phyloP scores from a whole-genome alignment of 768 basidiomycete genomes.

The Lentinula guzmanii region DNA sequence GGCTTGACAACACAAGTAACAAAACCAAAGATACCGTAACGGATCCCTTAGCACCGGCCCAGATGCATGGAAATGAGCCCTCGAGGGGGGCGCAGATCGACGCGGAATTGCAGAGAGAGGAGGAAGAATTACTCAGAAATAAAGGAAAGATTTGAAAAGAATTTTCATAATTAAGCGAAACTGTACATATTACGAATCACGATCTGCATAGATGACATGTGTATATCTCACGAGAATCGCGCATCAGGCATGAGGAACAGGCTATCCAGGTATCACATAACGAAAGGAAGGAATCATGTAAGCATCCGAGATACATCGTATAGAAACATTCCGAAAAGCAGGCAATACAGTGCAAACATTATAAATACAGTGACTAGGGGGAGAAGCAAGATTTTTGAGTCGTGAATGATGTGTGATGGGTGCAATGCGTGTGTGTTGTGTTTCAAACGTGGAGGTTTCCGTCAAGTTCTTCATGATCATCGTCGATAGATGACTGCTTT shows the following conservation, averaged over 20 bases:
- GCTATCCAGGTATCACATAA: too few species aligned
- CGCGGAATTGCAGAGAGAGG: slow-evolving; percentile 46
- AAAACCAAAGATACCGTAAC: slow-evolving; percentile 24
- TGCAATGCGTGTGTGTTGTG: neutral
- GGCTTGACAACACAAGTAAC: slow-evolving; percentile 22
- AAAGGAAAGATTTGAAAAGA: slow-evolving; percentile 30
- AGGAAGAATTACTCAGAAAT: slow-evolving; percentile 37
- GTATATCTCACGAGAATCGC: too few species aligned
- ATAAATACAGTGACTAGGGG: too few species aligned
- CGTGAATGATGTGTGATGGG: neutral
- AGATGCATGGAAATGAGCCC: slow-evolving; percentile 50
- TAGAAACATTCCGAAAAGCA: too few species aligned
- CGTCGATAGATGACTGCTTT: neutral
- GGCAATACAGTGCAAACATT: too few species aligned
- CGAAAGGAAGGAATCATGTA: too few species aligned
- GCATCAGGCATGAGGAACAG: too few species aligned
- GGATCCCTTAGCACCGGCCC: slow-evolving; percentile 45
- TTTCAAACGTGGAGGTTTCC: neutral
- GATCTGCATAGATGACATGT: too few species aligned
- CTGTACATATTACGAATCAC: too few species aligned
- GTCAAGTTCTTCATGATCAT: neutral
- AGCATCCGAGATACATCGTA: too few species aligned
- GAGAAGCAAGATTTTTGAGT: too few species aligned
- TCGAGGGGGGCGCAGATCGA: slow-evolving; percentile 56
- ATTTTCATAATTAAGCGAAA: too few species aligned